Conservation (phyloP, 1,284 basidiomycete species). For the Anthracocystis walkeri region DNA sequence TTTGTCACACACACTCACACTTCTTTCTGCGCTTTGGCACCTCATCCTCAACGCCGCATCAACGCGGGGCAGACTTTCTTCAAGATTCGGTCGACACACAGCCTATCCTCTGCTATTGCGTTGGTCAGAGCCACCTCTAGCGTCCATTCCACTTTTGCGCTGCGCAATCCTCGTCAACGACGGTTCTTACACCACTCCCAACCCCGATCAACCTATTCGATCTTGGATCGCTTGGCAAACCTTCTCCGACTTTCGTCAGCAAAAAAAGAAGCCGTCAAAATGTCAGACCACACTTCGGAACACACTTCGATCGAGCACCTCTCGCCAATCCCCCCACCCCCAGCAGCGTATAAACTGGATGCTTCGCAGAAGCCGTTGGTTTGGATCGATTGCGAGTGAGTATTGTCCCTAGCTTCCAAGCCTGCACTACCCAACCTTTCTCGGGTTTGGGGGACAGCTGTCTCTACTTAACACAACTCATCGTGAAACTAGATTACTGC, state of each 20-base stretch:
- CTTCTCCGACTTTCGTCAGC: not conserved
- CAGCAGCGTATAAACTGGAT: conserved; percentile 35
- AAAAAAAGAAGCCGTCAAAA: not conserved
- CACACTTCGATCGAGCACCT: not conserved
- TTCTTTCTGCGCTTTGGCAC: not conserved
- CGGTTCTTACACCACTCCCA: not conserved
- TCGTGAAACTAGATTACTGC: too few relatives aligned
- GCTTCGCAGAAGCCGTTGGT: conserved; percentile 78
- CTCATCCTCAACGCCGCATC: not conserved
- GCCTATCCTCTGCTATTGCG: not conserved
- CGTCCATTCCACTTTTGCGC: not conserved
- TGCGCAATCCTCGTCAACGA: not conserved
- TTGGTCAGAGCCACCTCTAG: not conserved
- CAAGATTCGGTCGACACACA: conserved; percentile 7
- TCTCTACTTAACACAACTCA: too few relatives aligned
- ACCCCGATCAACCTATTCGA: too few relatives aligned
- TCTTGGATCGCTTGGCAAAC: not conserved
- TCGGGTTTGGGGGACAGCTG: too few relatives aligned
- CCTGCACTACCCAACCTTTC: too few relatives aligned
- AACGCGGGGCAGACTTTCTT: not conserved
- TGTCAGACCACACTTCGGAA: too few relatives aligned
- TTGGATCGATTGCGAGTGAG: conserved; percentile 84
- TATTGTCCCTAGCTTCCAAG: too few relatives aligned
- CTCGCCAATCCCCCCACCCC: conserved; percentile 57
- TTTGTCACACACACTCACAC: too few relatives aligned